These are phyloP conservation scores for Otatea glauca DNA, from an alignment of 176 grass and related monocot genomes.

Conservation along the genomic window DNA sequence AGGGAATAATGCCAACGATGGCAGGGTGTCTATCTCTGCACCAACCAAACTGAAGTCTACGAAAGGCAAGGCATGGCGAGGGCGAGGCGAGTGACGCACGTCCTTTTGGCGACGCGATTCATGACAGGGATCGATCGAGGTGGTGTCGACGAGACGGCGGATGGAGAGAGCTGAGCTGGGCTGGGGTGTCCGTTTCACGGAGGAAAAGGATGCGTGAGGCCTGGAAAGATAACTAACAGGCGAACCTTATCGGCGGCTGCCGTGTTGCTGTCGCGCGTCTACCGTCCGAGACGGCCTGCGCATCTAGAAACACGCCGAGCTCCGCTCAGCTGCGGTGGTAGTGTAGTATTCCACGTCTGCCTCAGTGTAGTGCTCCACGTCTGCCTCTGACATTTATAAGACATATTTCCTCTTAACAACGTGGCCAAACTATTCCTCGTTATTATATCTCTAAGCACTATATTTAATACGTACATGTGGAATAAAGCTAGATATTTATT, in stretches of 20 bases:
- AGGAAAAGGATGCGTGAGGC: not conserved
- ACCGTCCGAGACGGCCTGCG: not conserved
- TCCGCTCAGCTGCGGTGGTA: not conserved
- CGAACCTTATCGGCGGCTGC: slow-evolving; percentile 33
- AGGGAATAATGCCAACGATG: slow-evolving; percentile 8
- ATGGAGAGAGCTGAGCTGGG: slow-evolving; percentile 14
- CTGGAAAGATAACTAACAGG: not conserved
- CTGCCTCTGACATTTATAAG: not conserved
- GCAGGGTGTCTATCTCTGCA: slow-evolving; percentile 27
- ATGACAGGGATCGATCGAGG: not conserved
- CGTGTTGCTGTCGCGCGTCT: slow-evolving; percentile 24
- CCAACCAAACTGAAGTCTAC: slow-evolving; percentile 31
- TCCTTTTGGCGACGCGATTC: not conserved
- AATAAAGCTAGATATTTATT: no score
- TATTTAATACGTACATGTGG: no score
- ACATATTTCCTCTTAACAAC: no score
- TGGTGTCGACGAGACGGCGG: not conserved
- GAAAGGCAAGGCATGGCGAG: not conserved
- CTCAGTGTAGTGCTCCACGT: not conserved
- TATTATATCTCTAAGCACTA: no score
- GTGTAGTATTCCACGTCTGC: not conserved
- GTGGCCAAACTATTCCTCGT: no score
- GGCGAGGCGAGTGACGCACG: not conserved
- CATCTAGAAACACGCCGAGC: not conserved
- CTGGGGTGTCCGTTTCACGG: slow-evolving; percentile 21